Evolutionary conservation across 1,284 basidiomycete genomes (phyloP).

Genomic region (Sporisorium graminicola): DNA sequence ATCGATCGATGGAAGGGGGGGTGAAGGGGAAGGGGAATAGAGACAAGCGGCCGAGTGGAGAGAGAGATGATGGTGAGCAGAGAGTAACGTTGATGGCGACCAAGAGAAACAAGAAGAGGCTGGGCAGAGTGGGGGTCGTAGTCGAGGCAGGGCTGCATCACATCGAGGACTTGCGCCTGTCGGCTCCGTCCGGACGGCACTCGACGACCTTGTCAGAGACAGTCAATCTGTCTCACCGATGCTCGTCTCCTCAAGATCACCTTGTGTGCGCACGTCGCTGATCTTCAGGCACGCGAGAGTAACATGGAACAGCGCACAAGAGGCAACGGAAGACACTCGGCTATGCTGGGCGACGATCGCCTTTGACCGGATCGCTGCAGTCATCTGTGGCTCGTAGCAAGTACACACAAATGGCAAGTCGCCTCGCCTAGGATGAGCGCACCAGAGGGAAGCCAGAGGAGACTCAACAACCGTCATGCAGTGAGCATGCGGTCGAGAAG

Average conservation of each 20-base stretch:
- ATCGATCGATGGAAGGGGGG: neutral
- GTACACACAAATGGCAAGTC: constrained; percentile 3
- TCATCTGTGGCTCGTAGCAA: neutral
- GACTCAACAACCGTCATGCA: constrained; percentile 13
- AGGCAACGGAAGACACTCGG: constrained; percentile 12
- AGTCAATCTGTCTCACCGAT: neutral
- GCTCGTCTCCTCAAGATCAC: neutral
- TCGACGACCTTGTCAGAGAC: neutral
- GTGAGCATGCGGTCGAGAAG: constrained; percentile 28
- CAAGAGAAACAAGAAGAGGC: neutral
- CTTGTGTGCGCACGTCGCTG: neutral
- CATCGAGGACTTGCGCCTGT: neutral
- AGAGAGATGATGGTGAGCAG: constrained; percentile 14
- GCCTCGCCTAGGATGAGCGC: neutral
- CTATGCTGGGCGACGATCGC: constrained; percentile 41
- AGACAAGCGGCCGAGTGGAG: neutral
- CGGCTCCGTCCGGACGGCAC: neutral
- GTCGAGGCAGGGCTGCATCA: neutral
- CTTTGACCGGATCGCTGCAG: constrained; percentile 1
- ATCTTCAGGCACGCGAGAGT: constrained; percentile 20
- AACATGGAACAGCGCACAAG: neutral
- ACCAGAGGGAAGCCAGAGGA: neutral
- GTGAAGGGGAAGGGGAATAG: neutral
- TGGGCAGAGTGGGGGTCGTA: constrained; percentile 3
- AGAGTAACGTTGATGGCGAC: constrained; percentile 4